phyloP scores from a whole-genome alignment of 352 stramenopile genomes.

The Thraustochytrium striatum region DNA sequence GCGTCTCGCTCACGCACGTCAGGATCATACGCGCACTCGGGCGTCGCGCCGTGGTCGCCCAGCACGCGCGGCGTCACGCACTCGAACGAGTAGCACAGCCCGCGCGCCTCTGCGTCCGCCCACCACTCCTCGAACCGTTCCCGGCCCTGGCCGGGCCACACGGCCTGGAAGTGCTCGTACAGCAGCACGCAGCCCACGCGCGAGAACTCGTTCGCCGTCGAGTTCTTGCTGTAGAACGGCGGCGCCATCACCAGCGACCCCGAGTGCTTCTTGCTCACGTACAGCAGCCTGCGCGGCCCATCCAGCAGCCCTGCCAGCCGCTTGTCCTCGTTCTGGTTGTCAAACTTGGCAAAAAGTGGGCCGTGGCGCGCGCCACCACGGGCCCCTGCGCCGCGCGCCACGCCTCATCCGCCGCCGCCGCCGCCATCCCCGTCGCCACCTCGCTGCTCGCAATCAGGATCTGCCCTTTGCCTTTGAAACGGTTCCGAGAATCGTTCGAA shows the following conservation, averaged over 20 bases:
- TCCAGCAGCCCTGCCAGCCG: constrained; percentile 29
- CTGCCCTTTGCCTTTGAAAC: too few relatives aligned
- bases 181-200: constrained; percentile 39
- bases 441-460: too few relatives aligned
- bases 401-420: neutral
- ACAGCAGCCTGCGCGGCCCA: neutral
- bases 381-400: neutral
- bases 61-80: constrained; percentile 34
- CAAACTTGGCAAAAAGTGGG: constrained; percentile 45
- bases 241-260: constrained; percentile 46
- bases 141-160: constrained; percentile 5
- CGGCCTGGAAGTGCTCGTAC: constrained; percentile 38
- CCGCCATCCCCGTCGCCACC: neutral
- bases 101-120: constrained; percentile 1
- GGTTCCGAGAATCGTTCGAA: too few relatives aligned
- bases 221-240: constrained; percentile 49
- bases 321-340: constrained; percentile 45
- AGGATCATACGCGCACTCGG: constrained; percentile 44
- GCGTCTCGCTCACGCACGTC: constrained; percentile 4
- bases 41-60: constrained; percentile 42
- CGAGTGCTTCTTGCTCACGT: constrained; percentile 49
- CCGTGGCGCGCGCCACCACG: constrained; percentile 6
- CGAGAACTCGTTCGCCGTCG: constrained; percentile 31
- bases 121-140: constrained; percentile 39
- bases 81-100: constrained; percentile 48